Evolutionary conservation across 768 basidiomycete genomes (phyloP), one percentile per base, ranked within the genome.

Genomic region (Auriscalpium vulgare): DNA sequence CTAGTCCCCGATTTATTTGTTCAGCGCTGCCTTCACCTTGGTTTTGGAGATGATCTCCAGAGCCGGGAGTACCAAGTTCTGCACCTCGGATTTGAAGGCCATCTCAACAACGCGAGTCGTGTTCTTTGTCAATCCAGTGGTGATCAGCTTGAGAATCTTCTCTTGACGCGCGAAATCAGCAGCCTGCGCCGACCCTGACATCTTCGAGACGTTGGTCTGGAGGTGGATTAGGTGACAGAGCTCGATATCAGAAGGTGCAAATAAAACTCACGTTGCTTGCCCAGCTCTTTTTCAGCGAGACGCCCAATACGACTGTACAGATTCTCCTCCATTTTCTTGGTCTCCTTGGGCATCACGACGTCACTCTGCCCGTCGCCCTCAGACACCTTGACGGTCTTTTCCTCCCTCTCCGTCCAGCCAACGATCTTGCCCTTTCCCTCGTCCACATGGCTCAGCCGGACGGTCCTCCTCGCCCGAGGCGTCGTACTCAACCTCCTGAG

Each of bases 31-130:
- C n/a, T 84, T 86, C 54, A 95, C 87, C 69, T 93, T 91, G 50
- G 71, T 82, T 70, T 84, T 87, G 8, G 89, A 92, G 67, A 92
- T 89, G 54, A 73, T 84, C 67, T 91, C 89, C 37, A 93, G 75
- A 8, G 89, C 81, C 4, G 91, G 91, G 17, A 92, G 74, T 11
- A 94, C 88, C 0, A 88, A 90, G 63, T 78, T 85, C 66, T 89
- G 88, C 14, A 92, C 86, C 66, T 92, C 91, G 51, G 73, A 76
- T 74, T 91, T 91, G 65, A 93, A 86, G 13, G 90, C 91, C 78
- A 87, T 79, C 72, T 94, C 91, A 46, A 94, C 91, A 49, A 92
- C 88, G 11, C 89, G 81, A 9, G 89, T 90, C 13, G 91, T 93
- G 62, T 92, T 92, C 71, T 87, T 84, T 9, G 87, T 91, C 51